Evolutionary conservation across 176 grass and related monocot genomes (phyloP).

Genomic region (Carex parvula): DNA sequence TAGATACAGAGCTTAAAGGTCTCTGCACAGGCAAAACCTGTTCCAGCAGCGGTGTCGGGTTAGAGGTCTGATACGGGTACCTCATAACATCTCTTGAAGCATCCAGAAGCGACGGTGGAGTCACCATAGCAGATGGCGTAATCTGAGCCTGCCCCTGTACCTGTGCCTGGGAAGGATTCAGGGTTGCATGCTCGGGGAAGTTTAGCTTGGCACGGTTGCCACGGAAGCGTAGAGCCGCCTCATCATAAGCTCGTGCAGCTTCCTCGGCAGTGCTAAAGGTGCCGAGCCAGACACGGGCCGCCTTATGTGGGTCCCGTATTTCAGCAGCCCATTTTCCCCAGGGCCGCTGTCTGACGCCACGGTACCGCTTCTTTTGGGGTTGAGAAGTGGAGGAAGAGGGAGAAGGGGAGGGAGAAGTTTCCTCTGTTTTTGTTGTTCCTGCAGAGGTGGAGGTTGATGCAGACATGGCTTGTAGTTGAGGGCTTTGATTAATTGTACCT

Average conservation of each 20-base stretch:
- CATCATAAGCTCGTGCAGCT: constrained; percentile 76
- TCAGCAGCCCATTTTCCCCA: constrained; percentile 94
- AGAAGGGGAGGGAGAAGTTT: background rate
- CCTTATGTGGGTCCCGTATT: constrained; percentile 75
- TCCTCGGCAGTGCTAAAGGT: constrained; percentile 79
- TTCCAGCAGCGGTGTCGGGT: background rate
- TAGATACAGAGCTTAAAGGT: background rate
- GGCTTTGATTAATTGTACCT: background rate
- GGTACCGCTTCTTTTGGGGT: constrained; percentile 40
- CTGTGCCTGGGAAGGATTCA: background rate
- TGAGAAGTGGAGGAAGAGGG: constrained; percentile 3
- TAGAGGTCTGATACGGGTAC: background rate
- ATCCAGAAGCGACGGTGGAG: constrained; percentile 31
- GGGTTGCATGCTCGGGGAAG: constrained; percentile 50
- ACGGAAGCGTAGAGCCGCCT: constrained; percentile 62
- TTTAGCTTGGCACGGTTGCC: constrained; percentile 71
- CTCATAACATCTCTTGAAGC: constrained; percentile 6
- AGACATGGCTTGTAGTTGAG: background rate
- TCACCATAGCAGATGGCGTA: background rate
- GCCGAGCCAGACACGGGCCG: constrained; percentile 86
- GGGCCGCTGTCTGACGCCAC: constrained; percentile 66
- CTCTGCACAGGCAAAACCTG: background rate
- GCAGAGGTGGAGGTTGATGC: constrained; percentile 23
- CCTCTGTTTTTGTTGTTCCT: constrained; percentile 5
- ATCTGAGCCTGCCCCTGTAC: background rate